Evolutionary conservation across 2,329 filamentous ascomycete genomes (phyloP).

Genomic region (Apiospora aurea): DNA sequence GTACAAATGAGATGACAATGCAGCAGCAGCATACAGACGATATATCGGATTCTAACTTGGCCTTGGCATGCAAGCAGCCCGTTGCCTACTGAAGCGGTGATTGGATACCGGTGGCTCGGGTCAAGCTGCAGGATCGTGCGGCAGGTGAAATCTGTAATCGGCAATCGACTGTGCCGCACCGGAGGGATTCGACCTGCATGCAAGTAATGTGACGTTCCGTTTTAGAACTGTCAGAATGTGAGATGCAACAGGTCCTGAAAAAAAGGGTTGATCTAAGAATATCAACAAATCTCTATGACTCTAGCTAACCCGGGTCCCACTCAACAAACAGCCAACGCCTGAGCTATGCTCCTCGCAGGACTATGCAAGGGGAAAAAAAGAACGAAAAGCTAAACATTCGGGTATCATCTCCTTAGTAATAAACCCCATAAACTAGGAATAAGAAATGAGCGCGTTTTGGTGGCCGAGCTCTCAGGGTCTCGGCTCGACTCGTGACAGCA

Average conservation of each 20-base stretch:
- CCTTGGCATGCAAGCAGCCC: no score
- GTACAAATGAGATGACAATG: no score
- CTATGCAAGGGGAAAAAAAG: not conserved
- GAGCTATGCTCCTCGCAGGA: constrained; percentile 1
- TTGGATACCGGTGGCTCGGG: not conserved
- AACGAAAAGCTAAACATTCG: no score
- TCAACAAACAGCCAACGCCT: not conserved
- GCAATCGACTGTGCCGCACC: not conserved
- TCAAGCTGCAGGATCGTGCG: not conserved
- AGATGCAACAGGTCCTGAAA: not conserved
- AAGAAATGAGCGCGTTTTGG: not conserved
- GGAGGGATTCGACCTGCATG: not conserved
- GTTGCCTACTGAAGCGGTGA: not conserved
- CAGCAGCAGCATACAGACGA: no score
- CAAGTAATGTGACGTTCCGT: no score
- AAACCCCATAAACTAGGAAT: no score
- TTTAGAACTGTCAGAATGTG: not conserved
- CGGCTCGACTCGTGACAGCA: not conserved
- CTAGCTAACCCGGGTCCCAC: not conserved
- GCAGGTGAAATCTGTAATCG: not conserved
- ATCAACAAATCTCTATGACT: not conserved
- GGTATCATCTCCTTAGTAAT: no score
- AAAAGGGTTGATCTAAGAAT: not conserved
- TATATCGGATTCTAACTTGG: not conserved
- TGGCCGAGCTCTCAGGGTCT: not conserved